Conservation (phyloP, 2,329 filamentous ascomycete species). For the Colletotrichum lini region DNA sequence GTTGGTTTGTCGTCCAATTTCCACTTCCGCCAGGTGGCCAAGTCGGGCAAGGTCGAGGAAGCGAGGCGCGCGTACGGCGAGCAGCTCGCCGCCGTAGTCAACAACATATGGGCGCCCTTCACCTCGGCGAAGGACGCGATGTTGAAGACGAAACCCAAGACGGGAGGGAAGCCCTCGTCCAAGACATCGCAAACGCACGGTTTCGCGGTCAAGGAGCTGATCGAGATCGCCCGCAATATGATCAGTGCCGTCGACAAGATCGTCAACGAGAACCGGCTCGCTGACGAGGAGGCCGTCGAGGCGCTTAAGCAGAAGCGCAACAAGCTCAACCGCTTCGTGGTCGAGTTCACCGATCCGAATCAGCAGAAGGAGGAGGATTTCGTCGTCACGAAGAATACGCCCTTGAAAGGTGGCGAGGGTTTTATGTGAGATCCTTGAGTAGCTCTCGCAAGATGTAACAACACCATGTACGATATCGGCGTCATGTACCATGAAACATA, state of each 20-base stretch:
- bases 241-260: conserved; percentile 62
- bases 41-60: conserved; percentile 49
- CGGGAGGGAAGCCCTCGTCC: not conserved
- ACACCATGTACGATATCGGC: not conserved
- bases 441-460: not conserved
- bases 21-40: conserved; percentile 52
- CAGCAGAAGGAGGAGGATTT: conserved; percentile 22
- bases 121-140: conserved; percentile 55
- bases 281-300: conserved; percentile 49
- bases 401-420: not conserved
- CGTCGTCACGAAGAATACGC: not conserved
- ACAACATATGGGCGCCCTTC: conserved; percentile 66
- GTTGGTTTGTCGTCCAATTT: conserved; percentile 65
- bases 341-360: conserved; percentile 40
- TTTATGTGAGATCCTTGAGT: conserved; percentile 5
- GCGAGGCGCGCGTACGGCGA: conserved; percentile 62
- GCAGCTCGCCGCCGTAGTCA: conserved; percentile 66
- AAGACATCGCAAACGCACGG: conserved; percentile 44
- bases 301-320: conserved; percentile 51
- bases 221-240: conserved; percentile 62
- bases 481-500: conserved; percentile 5
- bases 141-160: conserved; percentile 47
- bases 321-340: conserved; percentile 49
- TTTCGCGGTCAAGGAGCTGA: conserved; percentile 57
- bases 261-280: conserved; percentile 56